These are phyloP conservation scores for Drechslerella dactyloides DNA, from an alignment of 2,329 filamentous ascomycete genomes.

Conservation along the genomic window DNA sequence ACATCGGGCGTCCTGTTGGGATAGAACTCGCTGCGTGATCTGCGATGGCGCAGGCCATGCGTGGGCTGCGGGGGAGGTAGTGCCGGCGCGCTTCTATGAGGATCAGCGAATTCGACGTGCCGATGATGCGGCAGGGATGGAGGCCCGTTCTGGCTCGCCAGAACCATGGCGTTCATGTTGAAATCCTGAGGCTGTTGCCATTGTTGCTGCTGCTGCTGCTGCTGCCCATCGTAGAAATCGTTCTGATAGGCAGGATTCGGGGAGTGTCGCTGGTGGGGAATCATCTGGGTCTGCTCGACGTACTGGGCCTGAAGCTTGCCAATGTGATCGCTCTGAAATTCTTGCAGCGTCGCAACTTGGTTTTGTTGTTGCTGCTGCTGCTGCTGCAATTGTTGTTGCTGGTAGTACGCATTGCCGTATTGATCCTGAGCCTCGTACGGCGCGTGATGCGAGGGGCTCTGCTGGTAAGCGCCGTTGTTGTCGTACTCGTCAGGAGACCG, in stretches of 20 bases:
- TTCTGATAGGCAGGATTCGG: constrained; percentile 38
- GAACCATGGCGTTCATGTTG: constrained; percentile 18
- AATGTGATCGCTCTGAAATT: constrained; percentile 48
- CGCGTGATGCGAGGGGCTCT: constrained; percentile 15
- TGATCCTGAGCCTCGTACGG: constrained; percentile 27
- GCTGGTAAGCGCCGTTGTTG: constrained; percentile 36
- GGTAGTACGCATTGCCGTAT: constrained; percentile 27
- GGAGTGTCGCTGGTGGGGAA: constrained; percentile 39
- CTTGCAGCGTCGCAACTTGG: constrained; percentile 27
- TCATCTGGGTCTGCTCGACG: constrained; percentile 41
- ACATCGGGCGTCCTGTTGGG: constrained; percentile 25
- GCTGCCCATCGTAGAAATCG: constrained; percentile 26
- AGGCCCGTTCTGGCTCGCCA: constrained; percentile 32
- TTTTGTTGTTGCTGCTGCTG: background rate
- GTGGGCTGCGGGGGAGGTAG: constrained; percentile 18
- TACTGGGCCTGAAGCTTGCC: constrained; percentile 49
- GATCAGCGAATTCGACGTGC: constrained; percentile 46
- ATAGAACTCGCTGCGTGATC: constrained; percentile 41
- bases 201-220: constrained; percentile 12
- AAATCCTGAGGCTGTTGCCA: constrained; percentile 20
- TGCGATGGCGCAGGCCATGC: constrained; percentile 37
- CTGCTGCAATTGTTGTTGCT: constrained; percentile 1
- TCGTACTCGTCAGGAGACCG: constrained; percentile 31
- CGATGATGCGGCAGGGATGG: constrained; percentile 37
- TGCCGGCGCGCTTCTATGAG: constrained; percentile 16